Conservation (phyloP, 2,329 filamentous ascomycete species). For the Nemania sp. region DNA sequence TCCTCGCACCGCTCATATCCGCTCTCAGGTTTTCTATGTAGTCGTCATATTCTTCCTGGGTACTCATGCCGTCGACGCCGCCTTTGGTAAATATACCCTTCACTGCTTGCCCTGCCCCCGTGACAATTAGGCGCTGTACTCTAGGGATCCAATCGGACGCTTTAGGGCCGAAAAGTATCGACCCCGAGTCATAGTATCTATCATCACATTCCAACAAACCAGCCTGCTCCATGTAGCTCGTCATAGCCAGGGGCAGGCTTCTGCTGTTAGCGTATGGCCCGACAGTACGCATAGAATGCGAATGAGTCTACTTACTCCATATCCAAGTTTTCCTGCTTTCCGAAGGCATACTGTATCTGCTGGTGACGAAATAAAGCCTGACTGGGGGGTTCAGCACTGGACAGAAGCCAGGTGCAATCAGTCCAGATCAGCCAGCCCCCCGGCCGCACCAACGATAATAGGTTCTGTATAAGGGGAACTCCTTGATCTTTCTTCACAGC, state of each 20-base stretch:
- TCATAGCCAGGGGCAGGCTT: constrained; percentile 8
- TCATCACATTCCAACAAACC: constrained; percentile 2
- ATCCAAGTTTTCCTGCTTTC: background rate
- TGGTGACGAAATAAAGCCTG: constrained; percentile 4
- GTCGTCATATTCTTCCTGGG: constrained; percentile 1
- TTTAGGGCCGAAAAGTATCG: constrained; percentile 6
- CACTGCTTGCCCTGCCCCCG: background rate
- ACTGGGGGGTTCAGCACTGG: constrained; percentile 11
- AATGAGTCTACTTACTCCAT: background rate
- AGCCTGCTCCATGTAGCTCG: constrained; percentile 10
- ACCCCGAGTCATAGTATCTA: background rate
- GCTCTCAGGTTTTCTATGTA: background rate
- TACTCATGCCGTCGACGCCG: constrained; percentile 15
- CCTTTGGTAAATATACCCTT: constrained; percentile 12
- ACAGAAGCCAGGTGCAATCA: background rate
- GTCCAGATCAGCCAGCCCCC: constrained; percentile 25
- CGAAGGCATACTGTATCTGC: constrained; percentile 11
- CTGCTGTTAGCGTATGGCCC: background rate
- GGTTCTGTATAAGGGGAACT: constrained; percentile 3
- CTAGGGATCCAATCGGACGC: constrained; percentile 6
- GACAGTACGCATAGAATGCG: too few relatives aligned
- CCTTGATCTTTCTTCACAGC: constrained; percentile 9
- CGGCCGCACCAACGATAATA: constrained; percentile 19
- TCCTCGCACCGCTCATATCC: constrained; percentile 9
- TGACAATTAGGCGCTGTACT: background rate